phyloP scores from a whole-genome alignment of 192 early-diverging fungal species.

The Blastocladiella britannica region DNA sequence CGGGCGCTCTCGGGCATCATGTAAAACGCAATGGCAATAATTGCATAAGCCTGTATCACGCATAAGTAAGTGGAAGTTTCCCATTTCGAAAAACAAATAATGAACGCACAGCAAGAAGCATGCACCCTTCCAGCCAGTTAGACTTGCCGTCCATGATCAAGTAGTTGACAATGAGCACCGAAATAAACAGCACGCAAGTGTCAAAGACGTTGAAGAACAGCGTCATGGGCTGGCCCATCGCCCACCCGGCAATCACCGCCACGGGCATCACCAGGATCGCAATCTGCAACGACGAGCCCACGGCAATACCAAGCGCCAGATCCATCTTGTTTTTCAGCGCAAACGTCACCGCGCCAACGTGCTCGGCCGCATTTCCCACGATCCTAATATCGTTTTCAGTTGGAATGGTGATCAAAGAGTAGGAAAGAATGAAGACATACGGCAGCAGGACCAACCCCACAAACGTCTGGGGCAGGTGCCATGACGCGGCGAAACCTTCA shows the following conservation, averaged over 20 bases:
- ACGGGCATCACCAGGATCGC: slow-evolving; percentile 52
- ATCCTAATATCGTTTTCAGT: no score
- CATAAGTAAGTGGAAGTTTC: no score
- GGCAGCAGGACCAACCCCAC: slow-evolving; percentile 83
- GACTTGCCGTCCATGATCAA: slow-evolving; percentile 57
- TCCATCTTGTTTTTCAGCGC: slow-evolving; percentile 85
- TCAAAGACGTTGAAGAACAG: slow-evolving; percentile 70
- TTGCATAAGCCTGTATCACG: no score
- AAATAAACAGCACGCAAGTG: slow-evolving; percentile 62
- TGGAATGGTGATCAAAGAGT: no score
- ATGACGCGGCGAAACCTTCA: slow-evolving; percentile 39
- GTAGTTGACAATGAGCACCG: slow-evolving; percentile 64
- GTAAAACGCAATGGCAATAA: slow-evolving; percentile 63
- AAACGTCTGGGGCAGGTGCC: slow-evolving; percentile 56
- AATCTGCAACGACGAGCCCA: slow-evolving; percentile 74
- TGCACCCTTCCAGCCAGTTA: slow-evolving; percentile 82
- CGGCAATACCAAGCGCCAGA: slow-evolving; percentile 44
- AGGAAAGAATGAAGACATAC: slow-evolving; percentile 48
- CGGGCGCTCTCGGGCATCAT: no score
- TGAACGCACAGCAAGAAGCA: slow-evolving; percentile 37
- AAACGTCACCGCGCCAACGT: slow-evolving; percentile 61
- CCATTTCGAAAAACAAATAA: not conserved
- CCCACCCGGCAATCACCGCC: slow-evolving; percentile 65
- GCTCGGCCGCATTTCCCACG: slow-evolving; percentile 25
- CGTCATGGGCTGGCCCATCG: slow-evolving; percentile 42